Conservation (phyloP, 2,329 filamentous ascomycete species). For the Nemania serpens region DNA sequence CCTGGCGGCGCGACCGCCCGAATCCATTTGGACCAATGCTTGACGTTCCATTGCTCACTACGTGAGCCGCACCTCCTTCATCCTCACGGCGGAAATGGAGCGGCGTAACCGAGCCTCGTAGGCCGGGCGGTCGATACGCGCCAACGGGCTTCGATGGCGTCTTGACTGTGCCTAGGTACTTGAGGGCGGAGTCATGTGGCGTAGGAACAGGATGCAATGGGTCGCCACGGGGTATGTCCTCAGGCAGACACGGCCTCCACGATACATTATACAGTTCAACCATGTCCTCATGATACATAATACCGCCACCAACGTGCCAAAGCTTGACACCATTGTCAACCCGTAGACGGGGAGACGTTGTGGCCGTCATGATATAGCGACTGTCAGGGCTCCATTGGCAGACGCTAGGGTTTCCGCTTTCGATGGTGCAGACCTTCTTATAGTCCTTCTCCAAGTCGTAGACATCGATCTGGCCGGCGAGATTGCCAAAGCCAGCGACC, state of each 20-base stretch:
- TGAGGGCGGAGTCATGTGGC: conserved; percentile 80
- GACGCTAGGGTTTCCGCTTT: conserved; percentile 92
- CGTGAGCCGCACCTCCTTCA: conserved; percentile 87
- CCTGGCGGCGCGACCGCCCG: conserved; percentile 71
- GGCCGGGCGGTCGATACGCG: conserved; percentile 92
- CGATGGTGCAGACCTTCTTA: conserved; percentile 88
- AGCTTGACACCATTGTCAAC: conserved; percentile 97
- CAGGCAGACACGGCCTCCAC: conserved; percentile 78
- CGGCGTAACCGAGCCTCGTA: conserved; percentile 84
- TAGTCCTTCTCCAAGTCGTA: conserved; percentile 96
- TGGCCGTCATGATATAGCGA: conserved; percentile 95
- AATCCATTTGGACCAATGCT: conserved; percentile 80
- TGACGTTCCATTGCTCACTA: conserved; percentile 76
- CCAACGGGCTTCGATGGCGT: conserved; percentile 96
- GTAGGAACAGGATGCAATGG: conserved; percentile 74
- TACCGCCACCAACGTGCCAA: conserved; percentile 84
- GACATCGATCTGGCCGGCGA: conserved; percentile 96
- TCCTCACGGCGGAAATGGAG: conserved; percentile 97
- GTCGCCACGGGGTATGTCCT: conserved; percentile 65
- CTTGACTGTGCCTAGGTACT: conserved; percentile 85
- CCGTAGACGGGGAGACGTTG: conserved; percentile 89
- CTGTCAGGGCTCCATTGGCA: conserved; percentile 98
- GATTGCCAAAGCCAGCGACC: conserved; percentile 94
- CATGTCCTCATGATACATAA: conserved; percentile 98
- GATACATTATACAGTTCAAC: conserved; percentile 87